Conservation (phyloP, 2,329 filamentous ascomycete species). For the Scolecobasidium constrictum region DNA sequence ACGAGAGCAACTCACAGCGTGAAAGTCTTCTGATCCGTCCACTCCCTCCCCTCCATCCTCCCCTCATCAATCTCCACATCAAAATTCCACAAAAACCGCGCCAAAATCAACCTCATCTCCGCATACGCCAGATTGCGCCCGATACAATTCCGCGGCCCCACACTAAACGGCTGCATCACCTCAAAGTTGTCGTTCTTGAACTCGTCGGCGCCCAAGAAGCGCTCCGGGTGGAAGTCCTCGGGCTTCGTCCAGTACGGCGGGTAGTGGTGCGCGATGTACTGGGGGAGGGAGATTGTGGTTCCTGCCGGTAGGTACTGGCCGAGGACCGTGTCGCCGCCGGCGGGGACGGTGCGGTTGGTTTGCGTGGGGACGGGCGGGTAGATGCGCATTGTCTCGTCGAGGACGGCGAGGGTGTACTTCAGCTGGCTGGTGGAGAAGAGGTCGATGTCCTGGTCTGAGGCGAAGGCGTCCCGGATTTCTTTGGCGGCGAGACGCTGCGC, state of each 20-base stretch:
- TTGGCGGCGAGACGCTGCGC: constrained; percentile 17
- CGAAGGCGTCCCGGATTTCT: constrained; percentile 20
- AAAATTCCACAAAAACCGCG: constrained; percentile 8
- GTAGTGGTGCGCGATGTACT: background rate
- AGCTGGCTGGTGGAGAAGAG: constrained; percentile 17
- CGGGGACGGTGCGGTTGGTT: constrained; percentile 17
- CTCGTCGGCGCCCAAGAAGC: constrained; percentile 4
- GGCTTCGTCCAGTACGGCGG: background rate
- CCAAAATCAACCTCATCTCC: constrained; percentile 10
- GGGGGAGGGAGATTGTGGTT: constrained; percentile 10
- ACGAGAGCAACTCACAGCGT: background rate
- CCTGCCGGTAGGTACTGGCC: constrained; percentile 20
- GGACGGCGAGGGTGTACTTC: constrained; percentile 7
- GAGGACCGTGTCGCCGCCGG: constrained; percentile 17
- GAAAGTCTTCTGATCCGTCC: background rate
- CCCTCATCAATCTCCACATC: constrained; percentile 5
- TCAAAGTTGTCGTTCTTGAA: background rate
- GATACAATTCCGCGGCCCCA: constrained; percentile 11
- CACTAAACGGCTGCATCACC: constrained; percentile 6
- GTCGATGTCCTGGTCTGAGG: constrained; percentile 19
- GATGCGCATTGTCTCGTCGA: constrained; percentile 7
- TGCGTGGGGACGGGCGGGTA: constrained; percentile 13
- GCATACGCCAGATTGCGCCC: constrained; percentile 10
- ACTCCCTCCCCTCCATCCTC: background rate
- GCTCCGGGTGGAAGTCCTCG: constrained; percentile 1